Evolutionary conservation across 2,329 filamentous ascomycete genomes (phyloP), one percentile per base, ranked within the genome.

Genomic region (Pseudogymnoascus sp.): DNA sequence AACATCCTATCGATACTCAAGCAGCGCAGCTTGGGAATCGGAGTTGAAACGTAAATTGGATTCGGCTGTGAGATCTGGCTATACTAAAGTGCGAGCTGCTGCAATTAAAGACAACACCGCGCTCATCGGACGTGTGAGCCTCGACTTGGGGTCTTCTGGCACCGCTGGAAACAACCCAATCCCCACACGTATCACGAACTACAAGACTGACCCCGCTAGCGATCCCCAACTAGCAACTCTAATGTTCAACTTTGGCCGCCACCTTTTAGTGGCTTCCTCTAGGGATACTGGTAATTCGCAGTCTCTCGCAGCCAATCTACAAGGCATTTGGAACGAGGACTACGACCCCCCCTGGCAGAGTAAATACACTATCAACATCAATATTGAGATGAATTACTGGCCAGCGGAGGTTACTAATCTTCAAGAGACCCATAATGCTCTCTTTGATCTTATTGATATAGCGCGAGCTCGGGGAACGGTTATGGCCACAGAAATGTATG

Each of bases 311-410:
- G 72, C 75, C 2, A 77, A 73, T 28, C 71, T 76, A 0, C 75
- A 77, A 64, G 75, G 74, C 0, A 72, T 76, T 37, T 77, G 73
- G 75, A 75, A 75, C 40, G 64, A 71, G 2, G 62, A 70, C 8
- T 73, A 73, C 60, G 65, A 66, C 4, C 74, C 74, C 4, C 66
- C 72, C 14, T 77, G 75, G 75, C 73, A 72, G 1, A 71, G 71
- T 8, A 75, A 74, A 60, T 77, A 71, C 60, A 76, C 75, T 1
- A 71, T 75, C 28, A 76, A 77, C 61, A 75, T 76, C 67, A 77
- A 77, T 33, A 67, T 69, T 1, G 69, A 77, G 62, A 77, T 77
- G 75, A 76, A 76, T 64, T 76, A 77, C 62, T 76, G 73, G 74
- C 68, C 68, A 0, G 65, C 67, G 10, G 67, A 70, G 43, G 63